Base-by-base conservation (phyloP, 2,329 filamentous ascomycete genomes). In the Colletotrichum orchidophilum region DNA sequence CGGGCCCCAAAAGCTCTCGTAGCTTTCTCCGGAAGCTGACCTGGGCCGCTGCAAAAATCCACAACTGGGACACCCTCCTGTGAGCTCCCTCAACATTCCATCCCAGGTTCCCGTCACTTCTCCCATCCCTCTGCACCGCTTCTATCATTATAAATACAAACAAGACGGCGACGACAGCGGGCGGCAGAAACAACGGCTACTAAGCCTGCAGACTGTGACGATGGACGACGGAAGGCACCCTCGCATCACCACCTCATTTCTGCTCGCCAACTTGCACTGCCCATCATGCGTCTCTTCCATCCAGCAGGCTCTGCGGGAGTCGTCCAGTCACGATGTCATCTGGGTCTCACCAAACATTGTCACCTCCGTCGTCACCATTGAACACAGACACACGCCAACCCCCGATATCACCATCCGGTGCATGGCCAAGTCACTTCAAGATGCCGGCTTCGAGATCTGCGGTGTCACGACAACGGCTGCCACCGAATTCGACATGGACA, bases 241-340 rank as follows among this genome's bases (percentile, higher is more conserved):
- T 26, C 72, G 65, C 58, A 73, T 84, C 70, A 87, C 85, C 13
- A 91, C 89, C 2, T 91, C 88, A 39, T 90, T 92, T 77, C 85
- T 94, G 72, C 84, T 95, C 75, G 88, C 87, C 73, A 94, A 95
- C 79, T 85, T 95, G n/a, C 93, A 95, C 81, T 94, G 93, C 82
- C 90, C 92, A 15, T 93, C 92, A 71, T 95, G 93, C 79, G 89
- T 94, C 60, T 87, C 88, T 42, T 85, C 87, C 74, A 94, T 95
- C 77, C 86, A 90, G 76, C 83, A 87, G 64, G 85, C 87, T 70
- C 81, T 94, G 70, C 83, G 78, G 70, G 85, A 83, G 54, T 79
- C 80, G 24, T 88, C 82, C 74, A 77, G 75, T 63, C 80, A 77
- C 81, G 87, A 78, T 77, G 82, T 84, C 83, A 84, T 77, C 65